Evolutionary conservation across 2,329 filamentous ascomycete genomes (phyloP), one percentile per base, ranked within the genome.

Genomic region (Verticillium tricorpus): DNA sequence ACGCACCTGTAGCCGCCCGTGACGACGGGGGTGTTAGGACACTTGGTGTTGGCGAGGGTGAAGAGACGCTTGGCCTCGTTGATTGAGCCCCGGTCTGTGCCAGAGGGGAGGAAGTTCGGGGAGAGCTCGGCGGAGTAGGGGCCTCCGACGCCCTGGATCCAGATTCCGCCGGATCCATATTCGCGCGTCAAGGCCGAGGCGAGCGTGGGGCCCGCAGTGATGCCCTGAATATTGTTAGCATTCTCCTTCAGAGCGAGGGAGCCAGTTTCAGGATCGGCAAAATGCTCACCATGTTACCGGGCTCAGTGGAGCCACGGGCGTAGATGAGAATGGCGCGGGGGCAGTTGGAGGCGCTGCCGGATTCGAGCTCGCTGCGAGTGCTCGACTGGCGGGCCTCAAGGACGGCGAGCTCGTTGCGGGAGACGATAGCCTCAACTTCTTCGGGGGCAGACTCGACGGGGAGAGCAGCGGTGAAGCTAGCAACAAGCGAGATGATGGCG

Each of bases 71-170:
- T 73, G 37, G 76, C 78, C 60, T 78, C 78, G 1, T 69, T 60
- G 61, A 82, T 80, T 35, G 77, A 75, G 5, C 63, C 71, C 5
- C 55, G 54, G 39, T 70, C 70, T 1, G 78, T 78, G 45, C 78
- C 77, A 1, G 69, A 64, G 3, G 76, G 73, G 1, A 77, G 70
- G 45, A 72, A 69, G 63, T 80, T 80, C 28, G 71, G 69, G 1
- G 66, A 60, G 0, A 80, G 52, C 1, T 65, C 65, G 0, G 77
- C 78, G 1, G 61, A 68, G 68, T 82, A 82, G 2, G 70, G 64
- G 28, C 71, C 71, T 6, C 75, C 74, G 15, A 82, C 77, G 15
- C 80, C 80, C 65, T 82, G 79, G 25, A 80, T 73, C 75, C 75
- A 77, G 62, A 78, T 64, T 9, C 56, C 60, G 19, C n/a, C 19